A percentile compares a stretch with the other conserved stretches of the same genome.
Conservation (phyloP, 768 basidiomycete species). For the Amanita pallidorosea region DNA sequence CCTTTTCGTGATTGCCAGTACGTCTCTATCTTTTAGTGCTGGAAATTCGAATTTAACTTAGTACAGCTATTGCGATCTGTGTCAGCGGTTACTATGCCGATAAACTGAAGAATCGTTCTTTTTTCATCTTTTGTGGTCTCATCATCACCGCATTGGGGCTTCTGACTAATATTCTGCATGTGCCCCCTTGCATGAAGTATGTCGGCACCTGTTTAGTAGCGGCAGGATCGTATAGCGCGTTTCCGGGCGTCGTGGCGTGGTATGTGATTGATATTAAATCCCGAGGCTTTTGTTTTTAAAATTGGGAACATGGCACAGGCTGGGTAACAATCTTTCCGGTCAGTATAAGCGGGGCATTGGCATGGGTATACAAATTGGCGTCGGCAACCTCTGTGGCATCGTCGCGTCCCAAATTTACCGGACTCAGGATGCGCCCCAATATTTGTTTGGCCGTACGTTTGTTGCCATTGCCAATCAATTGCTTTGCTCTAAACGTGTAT, state of each 20-base stretch:
- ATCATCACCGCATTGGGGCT: background rate
- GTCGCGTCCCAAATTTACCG: conserved; percentile 58
- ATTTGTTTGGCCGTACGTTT: conserved; percentile 49
- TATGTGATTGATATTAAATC: conserved; percentile 13
- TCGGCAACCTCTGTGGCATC: conserved; percentile 57
- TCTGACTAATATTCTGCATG: background rate
- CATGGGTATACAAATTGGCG: conserved; percentile 57
- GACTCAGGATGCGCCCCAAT: conserved; percentile 46
- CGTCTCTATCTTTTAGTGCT: conserved; percentile 11
- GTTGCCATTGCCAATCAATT: no score
- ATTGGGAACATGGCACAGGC: conserved; percentile 23
- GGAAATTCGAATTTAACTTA: background rate
- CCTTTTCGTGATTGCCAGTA: conserved; percentile 54
- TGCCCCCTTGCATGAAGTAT: conserved; percentile 42
- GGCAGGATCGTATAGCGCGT: conserved; percentile 46
- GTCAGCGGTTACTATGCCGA: conserved; percentile 51
- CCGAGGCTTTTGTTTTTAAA: background rate
- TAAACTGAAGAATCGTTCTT: conserved; percentile 24
- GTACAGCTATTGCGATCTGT: conserved; percentile 28
- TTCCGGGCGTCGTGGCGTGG: conserved; percentile 58
- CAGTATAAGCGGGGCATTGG: conserved; percentile 64
- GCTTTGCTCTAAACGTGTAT: no score
- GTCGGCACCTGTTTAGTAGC: conserved; percentile 66
- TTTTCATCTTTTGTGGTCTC: background rate
- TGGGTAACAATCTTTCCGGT: conserved; percentile 55